Base-by-base conservation (phyloP, 495 filamentous ascomycete species). In the Penicillium longicatenatum region DNA sequence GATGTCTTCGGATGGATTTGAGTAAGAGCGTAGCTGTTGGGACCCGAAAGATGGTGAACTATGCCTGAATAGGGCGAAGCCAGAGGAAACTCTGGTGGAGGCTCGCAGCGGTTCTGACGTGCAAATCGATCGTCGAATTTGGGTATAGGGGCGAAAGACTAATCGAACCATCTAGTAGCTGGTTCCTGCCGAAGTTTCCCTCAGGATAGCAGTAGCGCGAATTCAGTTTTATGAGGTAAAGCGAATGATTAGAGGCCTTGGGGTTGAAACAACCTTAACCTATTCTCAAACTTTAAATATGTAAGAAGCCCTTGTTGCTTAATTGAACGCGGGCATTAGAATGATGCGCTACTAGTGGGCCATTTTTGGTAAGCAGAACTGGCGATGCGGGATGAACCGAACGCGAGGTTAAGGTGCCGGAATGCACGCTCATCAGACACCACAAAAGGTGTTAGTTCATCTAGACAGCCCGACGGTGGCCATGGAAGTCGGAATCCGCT, bases 241-340 rank as follows among this genome's bases (percentile, higher is more conserved):
- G 48, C 48, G 48, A 50, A 50, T 50, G 48, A 50, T 50, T 50
- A 50, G 48, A 50, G 24, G 46, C 48, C 48, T 85, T 83, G 82
- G 82, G 82, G 84, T 80, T 83, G 77, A 78, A 82, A 86, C 78
- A 86, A 80, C 83, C 82, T 86, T 86, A 81, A 87, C 84, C 81
- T 83, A 86, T 85, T 86, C 84, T 87, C 81, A 84, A 86, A 86
- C 83, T 86, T 86, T 86, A 85, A 86, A 86, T 86, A 85, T 85
- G 79, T 86, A 85, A 85, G 82, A 85, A 86, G 82, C 79, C 78
- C 79, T 83, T 86, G 81, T 86, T 85, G 70, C 83, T 86, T 84
- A 79, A 68, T 79, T 86, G 79, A 84, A 86, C 81, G 82, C 83
- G 76, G 76, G 78, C 80, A 82, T 83, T 86, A 75, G 79, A 86